Percentiles rank a stretch among this genome's conserved stretches.
These are phyloP conservation scores for Nemania sp. DNA, from an alignment of 2,329 filamentous ascomycete species.

Conservation along the genomic window DNA sequence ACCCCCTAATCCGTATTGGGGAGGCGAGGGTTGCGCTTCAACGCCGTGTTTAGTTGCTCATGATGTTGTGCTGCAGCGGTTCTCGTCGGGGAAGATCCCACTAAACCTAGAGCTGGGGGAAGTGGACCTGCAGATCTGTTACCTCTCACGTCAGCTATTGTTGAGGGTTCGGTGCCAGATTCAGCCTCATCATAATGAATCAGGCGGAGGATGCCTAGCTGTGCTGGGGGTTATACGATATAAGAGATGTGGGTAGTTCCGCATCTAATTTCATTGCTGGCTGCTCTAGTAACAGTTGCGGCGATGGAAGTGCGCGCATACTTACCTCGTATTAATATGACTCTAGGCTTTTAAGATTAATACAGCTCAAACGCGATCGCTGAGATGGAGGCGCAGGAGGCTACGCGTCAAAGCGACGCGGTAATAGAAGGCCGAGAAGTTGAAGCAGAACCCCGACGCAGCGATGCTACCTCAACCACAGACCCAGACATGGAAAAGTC, in stretches of 20 bases:
- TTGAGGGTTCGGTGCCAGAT: slow-evolving; percentile 2
- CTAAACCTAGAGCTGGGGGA: slow-evolving; percentile 4
- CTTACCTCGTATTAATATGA: slow-evolving; percentile 13
- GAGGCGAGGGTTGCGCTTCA: slow-evolving; percentile 7
- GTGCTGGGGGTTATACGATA: not conserved
- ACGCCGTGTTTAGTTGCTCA: slow-evolving; percentile 14
- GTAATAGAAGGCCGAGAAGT: not conserved
- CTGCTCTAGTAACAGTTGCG: not conserved
- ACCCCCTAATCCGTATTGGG: slow-evolving; percentile 29
- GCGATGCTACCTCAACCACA: slow-evolving; percentile 27
- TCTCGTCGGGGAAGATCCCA: slow-evolving; percentile 2
- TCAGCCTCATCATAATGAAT: slow-evolving; percentile 28
- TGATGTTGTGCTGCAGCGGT: not conserved
- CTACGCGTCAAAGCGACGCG: not conserved
- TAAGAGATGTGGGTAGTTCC: not conserved
- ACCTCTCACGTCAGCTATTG: slow-evolving; percentile 30
- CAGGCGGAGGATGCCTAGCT: not conserved
- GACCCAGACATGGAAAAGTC: slow-evolving; percentile 41
- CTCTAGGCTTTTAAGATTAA: slow-evolving; percentile 5
- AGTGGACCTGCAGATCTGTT: slow-evolving; percentile 21
- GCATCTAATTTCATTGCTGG: not conserved
- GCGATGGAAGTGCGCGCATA: not conserved
- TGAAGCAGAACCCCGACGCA: slow-evolving; percentile 22
- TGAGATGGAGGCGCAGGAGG: slow-evolving; percentile 30
- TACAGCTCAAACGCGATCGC: slow-evolving; percentile 7